phyloP scores from a whole-genome alignment of 1,139 yeast genomes.

The Pichia sp. region DNA sequence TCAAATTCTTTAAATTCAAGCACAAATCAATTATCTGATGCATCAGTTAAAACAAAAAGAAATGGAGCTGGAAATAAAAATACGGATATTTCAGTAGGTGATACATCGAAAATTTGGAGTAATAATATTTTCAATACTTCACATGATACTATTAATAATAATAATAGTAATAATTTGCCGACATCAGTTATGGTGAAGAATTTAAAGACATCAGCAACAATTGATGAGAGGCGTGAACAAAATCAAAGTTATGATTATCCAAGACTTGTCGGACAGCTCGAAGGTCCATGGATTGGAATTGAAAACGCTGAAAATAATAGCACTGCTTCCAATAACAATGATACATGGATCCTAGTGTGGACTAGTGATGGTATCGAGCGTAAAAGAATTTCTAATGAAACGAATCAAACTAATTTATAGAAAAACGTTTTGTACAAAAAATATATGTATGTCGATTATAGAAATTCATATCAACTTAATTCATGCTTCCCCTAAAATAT shows the following conservation, averaged over 20 bases:
- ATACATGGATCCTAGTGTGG: conserved; percentile 33
- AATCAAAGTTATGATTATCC: conserved; percentile 76
- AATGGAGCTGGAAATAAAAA: background rate
- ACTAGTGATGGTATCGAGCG: conserved; percentile 52
- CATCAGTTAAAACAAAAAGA: background rate
- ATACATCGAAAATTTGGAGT: conserved; percentile 1
- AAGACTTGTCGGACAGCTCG: conserved; percentile 56
- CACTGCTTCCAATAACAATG: conserved; percentile 32
- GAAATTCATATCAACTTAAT: background rate
- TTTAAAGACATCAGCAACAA: conserved; percentile 28
- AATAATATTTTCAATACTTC: conserved; percentile 6
- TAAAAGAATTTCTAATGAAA: conserved; percentile 39
- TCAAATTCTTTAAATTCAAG: background rate
- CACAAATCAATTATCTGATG: background rate
- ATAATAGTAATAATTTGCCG: background rate
- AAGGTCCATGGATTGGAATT: conserved; percentile 75
- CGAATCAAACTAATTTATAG: conserved; percentile 3
- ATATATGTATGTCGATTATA: too few relatives aligned
- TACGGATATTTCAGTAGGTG: background rate
- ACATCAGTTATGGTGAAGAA: conserved; percentile 14
- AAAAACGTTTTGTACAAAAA: background rate
- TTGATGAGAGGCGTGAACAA: conserved; percentile 52
- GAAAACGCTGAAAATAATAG: conserved; percentile 37
- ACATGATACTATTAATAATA: background rate
- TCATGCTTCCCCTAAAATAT: conserved; percentile 9